Conservation (phyloP, 192 early-diverging fungal species). For the Chytriomyces confervae region DNA sequence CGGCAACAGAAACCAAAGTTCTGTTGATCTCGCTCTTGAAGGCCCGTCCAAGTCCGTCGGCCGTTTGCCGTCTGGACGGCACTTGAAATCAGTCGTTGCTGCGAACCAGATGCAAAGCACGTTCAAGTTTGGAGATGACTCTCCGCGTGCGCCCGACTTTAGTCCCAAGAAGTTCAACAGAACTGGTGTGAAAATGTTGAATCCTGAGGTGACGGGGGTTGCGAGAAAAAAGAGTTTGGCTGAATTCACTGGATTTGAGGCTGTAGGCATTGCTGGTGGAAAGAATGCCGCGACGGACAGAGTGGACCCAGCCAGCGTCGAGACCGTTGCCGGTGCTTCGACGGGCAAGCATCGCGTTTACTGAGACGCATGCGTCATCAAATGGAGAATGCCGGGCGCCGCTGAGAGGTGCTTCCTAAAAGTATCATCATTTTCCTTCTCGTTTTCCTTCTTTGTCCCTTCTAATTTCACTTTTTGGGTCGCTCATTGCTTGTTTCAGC, state of each 20-base stretch:
- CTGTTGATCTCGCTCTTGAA: neutral
- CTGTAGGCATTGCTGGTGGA: neutral
- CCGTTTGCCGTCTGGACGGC: neutral
- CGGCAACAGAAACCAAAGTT: neutral
- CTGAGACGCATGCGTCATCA: neutral
- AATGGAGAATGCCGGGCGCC: too few species aligned
- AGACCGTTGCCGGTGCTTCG: neutral
- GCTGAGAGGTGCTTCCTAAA: too few species aligned
- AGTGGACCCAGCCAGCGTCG: constrained; percentile 24
- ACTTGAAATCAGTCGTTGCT: neutral
- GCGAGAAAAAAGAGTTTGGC: constrained; percentile 9
- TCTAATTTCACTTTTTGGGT: too few species aligned
- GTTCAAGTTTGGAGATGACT: constrained; percentile 23
- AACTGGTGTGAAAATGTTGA: constrained; percentile 15
- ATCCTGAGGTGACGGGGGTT: constrained; percentile 3
- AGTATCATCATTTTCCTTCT: too few species aligned
- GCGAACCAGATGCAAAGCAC: neutral
- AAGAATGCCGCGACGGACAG: neutral
- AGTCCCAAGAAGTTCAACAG: constrained; percentile 20
- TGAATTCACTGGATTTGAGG: constrained; percentile 21
- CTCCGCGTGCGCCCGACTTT: constrained; percentile 20
- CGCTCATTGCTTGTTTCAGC: too few species aligned
- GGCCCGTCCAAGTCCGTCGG: neutral
- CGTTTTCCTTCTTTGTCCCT: too few species aligned
- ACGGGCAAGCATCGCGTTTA: constrained; percentile 33